These are phyloP conservation scores for Naganishia kalamii DNA, from an alignment of 768 basidiomycete species.

Conservation along the genomic window DNA sequence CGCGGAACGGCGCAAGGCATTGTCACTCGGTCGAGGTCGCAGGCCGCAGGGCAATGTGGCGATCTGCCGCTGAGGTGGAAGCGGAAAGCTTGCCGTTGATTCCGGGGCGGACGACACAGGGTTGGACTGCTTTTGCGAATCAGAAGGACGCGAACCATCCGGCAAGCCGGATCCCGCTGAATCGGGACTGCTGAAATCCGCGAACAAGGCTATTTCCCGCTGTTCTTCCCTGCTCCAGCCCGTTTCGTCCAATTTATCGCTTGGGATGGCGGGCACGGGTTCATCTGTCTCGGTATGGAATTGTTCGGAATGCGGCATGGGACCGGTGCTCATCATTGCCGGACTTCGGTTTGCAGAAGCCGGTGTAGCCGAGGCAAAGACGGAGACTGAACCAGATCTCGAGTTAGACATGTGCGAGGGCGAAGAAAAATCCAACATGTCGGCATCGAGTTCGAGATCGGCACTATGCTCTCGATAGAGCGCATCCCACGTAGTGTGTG, in stretches of 20 bases:
- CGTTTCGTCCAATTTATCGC: background rate
- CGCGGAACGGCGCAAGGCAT: background rate
- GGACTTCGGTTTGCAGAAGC: background rate
- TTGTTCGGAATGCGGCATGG: constrained; percentile 12
- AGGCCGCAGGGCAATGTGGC: background rate
- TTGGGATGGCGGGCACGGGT: background rate
- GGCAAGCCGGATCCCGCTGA: background rate
- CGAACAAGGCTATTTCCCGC: background rate
- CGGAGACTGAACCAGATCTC: background rate
- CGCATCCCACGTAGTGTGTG: background rate
- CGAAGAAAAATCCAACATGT: constrained; percentile 12
- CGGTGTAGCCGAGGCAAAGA: background rate
- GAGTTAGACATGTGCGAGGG: background rate
- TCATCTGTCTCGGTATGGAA: background rate
- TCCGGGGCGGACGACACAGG: background rate
- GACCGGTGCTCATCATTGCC: constrained; percentile 12
- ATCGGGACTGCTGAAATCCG: background rate
- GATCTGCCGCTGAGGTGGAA: constrained; percentile 4
- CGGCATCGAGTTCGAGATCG: constrained; percentile 6
- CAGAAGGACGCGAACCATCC: background rate
- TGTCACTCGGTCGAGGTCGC: background rate
- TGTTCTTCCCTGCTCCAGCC: background rate
- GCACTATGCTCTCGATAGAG: background rate
- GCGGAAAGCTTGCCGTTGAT: background rate
- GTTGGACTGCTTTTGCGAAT: background rate